Conservation (phyloP, 129 eudicot genomes). For the Arctium lappa region DNA sequence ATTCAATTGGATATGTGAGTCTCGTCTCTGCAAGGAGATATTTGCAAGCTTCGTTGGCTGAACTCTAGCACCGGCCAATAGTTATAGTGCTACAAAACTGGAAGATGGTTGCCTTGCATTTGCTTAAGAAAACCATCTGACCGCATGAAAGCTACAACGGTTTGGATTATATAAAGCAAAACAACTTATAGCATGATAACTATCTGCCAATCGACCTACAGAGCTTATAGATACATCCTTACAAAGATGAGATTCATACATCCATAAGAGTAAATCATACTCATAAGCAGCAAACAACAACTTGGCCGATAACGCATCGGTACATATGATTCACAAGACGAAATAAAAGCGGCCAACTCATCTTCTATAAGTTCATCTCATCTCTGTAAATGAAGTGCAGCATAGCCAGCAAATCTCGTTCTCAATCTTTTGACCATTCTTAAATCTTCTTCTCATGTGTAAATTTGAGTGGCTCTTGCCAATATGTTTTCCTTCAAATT, state of each 20-base stretch:
- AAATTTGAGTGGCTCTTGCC: not conserved
- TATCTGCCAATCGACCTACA: not conserved
- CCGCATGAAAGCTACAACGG: not conserved
- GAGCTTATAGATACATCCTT: not conserved
- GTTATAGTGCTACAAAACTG: not conserved
- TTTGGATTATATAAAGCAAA: not conserved
- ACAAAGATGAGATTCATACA: not conserved
- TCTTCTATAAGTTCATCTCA: not conserved
- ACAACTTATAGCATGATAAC: not conserved
- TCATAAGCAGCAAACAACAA: not conserved
- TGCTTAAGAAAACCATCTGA: not conserved
- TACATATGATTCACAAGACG: too few relatives aligned
- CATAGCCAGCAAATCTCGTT: not conserved
- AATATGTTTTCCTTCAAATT: not conserved
- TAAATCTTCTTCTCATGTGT: not conserved
- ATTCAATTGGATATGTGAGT: not conserved
- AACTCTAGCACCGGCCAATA: too few relatives aligned
- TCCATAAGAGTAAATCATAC: not conserved
- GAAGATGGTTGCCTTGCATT: not conserved
- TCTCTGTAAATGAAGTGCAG: not conserved
- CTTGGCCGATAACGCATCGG: too few relatives aligned
- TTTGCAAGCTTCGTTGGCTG: not conserved
- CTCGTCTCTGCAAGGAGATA: not conserved
- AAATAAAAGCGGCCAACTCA: not conserved
- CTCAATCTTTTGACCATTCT: not conserved